Base-by-base conservation (phyloP, 345 rosid genomes). In the Hevea brasiliensis region DNA sequence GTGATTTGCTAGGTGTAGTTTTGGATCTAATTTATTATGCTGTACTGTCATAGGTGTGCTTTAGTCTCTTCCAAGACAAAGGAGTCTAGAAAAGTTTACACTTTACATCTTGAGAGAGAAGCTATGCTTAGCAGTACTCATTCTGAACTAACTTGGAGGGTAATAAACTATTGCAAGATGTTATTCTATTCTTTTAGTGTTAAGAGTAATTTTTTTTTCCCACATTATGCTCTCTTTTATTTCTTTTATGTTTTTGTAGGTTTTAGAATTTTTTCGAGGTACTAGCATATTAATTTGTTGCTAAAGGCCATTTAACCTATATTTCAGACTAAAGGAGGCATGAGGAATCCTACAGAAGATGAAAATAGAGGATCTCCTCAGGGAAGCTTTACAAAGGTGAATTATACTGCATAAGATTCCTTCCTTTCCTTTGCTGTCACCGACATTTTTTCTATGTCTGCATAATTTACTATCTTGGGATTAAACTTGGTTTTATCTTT, bases 311-410 rank as follows among this genome's bases (percentile, higher is more conserved):
- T 68, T 67, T 47, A 11, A 8, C 47, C 47, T 44, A 9, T 44
- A 32, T 48, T 72, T 37, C 75, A 92, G 92, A 84, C 88, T 44
- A 80, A 44, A 26, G 93, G 96, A 45, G 85, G 93, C 51, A 70
- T 88, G 65, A 85, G 93, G 75, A 77, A 82, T 81, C 90, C 92
- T 26, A 61, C n/a, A 4, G 73, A 85, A n/a, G 83, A 78, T 24
- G 97, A 91, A 84, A 68, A 61, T 15, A 40, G 10, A 23, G 62
- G 70, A 68, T 85, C 95, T 10, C 87, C 91, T 44, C 89, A 85
- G 7, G 83, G 85, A 79, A 87, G 93, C 75, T 92, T 92, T 77
- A 89, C 92, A 10, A 82, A 88, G 90, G 92, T 88, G 57, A 72
- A 40, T 9, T 18, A 13, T 74, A 10, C 27, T 35, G 11, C 4